These are phyloP conservation scores for Ascoidea tarda DNA, from an alignment of 805 yeast genomes.

Conservation along the genomic window DNA sequence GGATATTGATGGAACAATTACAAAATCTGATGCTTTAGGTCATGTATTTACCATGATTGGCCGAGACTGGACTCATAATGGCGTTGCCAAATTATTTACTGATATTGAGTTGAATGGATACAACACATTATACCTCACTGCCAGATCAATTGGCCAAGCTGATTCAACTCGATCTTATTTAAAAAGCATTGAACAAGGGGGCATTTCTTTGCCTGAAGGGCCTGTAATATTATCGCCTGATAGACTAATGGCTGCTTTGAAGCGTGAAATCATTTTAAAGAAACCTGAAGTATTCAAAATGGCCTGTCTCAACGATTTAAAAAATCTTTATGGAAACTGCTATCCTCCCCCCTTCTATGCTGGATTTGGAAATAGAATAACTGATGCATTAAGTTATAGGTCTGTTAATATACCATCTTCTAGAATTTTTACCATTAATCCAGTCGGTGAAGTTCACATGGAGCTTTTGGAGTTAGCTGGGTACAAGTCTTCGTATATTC, in stretches of 20 bases:
- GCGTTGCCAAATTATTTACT: slow-evolving; percentile 84
- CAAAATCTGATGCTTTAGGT: slow-evolving; percentile 95
- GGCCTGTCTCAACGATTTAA: slow-evolving; percentile 87
- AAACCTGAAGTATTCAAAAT: slow-evolving; percentile 98
- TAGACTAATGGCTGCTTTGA: slow-evolving; percentile 88
- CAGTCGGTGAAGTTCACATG: slow-evolving; percentile 96
- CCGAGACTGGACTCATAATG: slow-evolving; percentile 95
- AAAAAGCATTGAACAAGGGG: slow-evolving; percentile 64
- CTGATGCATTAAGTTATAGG: slow-evolving; percentile 91
- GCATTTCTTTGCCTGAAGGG: slow-evolving; percentile 63
- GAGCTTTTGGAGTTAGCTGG: slow-evolving; percentile 92
- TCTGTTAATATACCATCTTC: slow-evolving; percentile 91
- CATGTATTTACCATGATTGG: slow-evolving; percentile 91
- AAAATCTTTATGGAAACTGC: slow-evolving; percentile 38
- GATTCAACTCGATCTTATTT: slow-evolving; percentile 82
- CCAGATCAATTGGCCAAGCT: slow-evolving; percentile 91
- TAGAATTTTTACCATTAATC: slow-evolving; percentile 87
- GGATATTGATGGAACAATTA: slow-evolving; percentile 96
- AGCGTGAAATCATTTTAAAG: slow-evolving; percentile 81
- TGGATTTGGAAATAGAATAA: slow-evolving; percentile 92
- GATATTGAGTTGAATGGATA: slow-evolving; percentile 84
- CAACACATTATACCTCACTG: slow-evolving; percentile 85
- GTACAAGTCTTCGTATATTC: slow-evolving; percentile 72
- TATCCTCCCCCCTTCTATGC: slow-evolving; percentile 78
- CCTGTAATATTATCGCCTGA: slow-evolving; percentile 95